phyloP scores from a whole-genome alignment of 176 grass and related monocot species.

The Bromus sterilis region DNA sequence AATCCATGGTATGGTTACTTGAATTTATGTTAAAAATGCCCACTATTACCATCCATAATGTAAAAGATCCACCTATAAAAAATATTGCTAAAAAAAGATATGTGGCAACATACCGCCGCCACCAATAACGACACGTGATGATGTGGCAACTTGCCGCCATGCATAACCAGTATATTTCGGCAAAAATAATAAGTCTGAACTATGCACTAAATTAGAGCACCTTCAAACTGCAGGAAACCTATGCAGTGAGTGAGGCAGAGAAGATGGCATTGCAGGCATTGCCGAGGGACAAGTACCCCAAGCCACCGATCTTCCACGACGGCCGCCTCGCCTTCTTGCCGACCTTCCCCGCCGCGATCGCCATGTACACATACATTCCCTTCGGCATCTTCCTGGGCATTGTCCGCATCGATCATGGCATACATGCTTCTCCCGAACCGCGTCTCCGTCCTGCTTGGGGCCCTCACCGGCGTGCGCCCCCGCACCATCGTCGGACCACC shows the following conservation, averaged over 20 bases:
- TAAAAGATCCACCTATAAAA: no score
- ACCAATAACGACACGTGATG: no score
- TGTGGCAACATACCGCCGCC: no score
- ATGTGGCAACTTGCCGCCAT: no score
- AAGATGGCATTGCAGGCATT: slow-evolving; percentile 45
- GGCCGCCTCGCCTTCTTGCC: slow-evolving; percentile 64
- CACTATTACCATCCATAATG: no score
- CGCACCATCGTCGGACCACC: slow-evolving; percentile 20
- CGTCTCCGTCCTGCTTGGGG: slow-evolving; percentile 34
- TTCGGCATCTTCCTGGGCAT: slow-evolving; percentile 34
- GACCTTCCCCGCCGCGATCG: slow-evolving; percentile 26
- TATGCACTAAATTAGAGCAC: not conserved
- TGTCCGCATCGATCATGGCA: slow-evolving; percentile 16
- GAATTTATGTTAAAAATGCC: no score
- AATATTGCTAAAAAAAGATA: no score
- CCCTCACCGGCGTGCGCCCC: slow-evolving; percentile 44
- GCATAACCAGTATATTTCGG: no score
- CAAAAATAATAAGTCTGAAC: no score
- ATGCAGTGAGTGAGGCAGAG: slow-evolving; percentile 30
- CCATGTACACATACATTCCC: slow-evolving; percentile 73
- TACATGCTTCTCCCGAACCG: slow-evolving; percentile 55
- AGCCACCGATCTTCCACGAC: slow-evolving; percentile 66
- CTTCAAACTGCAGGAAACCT: slow-evolving; percentile 30
- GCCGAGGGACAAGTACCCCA: slow-evolving; percentile 35
- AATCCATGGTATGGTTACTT: not conserved